Conservation (phyloP, 129 eudicot genomes). For the Flaveria robusta region DNA sequence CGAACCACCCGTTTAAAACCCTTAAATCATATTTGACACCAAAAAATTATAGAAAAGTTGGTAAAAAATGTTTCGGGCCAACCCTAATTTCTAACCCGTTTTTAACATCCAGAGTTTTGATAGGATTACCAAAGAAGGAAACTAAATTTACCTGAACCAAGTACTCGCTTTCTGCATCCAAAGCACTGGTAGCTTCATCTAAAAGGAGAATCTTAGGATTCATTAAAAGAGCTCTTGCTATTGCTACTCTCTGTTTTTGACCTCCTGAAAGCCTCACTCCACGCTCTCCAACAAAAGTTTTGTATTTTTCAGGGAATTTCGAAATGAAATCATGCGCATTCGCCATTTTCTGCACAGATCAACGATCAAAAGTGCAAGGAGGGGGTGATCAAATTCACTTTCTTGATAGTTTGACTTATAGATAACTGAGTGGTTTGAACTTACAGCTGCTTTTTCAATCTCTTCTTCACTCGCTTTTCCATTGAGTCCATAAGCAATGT, state of each 20-base stretch:
- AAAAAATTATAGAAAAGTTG: not conserved
- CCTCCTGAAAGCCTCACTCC: constrained; percentile 96
- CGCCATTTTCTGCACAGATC: constrained; percentile 75
- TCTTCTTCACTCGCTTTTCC: constrained; percentile 75
- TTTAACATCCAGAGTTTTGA: not conserved
- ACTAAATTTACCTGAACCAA: constrained; percentile 68
- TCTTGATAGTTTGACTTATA: not conserved
- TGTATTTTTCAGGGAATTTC: constrained; percentile 78
- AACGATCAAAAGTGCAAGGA: not conserved
- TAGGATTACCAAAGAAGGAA: not conserved
- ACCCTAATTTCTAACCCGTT: not conserved
- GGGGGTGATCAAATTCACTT: not conserved
- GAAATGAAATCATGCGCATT: constrained; percentile 87
- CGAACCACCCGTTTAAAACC: too few species aligned
- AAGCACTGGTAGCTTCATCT: constrained; percentile 92
- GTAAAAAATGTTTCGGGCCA: not conserved
- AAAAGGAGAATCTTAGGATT: constrained; percentile 76
- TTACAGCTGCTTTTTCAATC: constrained; percentile 94
- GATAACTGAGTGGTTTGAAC: constrained; percentile 28
- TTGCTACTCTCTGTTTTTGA: constrained; percentile 91
- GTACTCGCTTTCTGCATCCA: constrained; percentile 94
- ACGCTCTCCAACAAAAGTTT: constrained; percentile 87
- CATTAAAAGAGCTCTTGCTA: constrained; percentile 87
- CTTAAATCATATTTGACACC: not conserved
- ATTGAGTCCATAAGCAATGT: constrained; percentile 84